Conservation (phyloP, 257 asterid genomes). For the Solanum arcanum region DNA sequence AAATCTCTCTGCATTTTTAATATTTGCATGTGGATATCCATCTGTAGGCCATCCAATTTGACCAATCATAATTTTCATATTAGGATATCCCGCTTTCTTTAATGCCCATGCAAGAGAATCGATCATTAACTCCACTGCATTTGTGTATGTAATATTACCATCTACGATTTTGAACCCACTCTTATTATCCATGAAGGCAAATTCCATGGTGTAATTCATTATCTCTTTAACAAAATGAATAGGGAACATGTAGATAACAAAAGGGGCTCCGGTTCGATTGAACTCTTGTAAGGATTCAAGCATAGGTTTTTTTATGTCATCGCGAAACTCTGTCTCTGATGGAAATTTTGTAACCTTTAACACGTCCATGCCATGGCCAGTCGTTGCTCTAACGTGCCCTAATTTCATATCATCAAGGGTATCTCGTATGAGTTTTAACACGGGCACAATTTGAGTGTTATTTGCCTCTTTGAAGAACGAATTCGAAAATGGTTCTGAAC, state of each 20-base stretch:
- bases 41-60: slow-evolving; percentile 67
- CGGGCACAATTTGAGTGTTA: neutral
- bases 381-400: neutral
- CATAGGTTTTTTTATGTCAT: slow-evolving; percentile 21
- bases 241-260: slow-evolving; percentile 11
- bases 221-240: slow-evolving; percentile 6
- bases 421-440: neutral
- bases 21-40: slow-evolving; percentile 15
- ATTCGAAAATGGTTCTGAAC: neutral
- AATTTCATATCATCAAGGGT: neutral
- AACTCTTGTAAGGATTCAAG: neutral
- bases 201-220: slow-evolving; percentile 9
- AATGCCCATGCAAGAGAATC: slow-evolving; percentile 29
- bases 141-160: slow-evolving; percentile 15
- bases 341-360: slow-evolving; percentile 1
- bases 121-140: slow-evolving; percentile 27
- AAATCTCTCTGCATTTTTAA: slow-evolving; percentile 20
- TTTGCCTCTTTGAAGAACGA: neutral
- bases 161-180: slow-evolving; percentile 8
- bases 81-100: slow-evolving; percentile 15
- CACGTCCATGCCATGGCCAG: slow-evolving; percentile 12
- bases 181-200: slow-evolving; percentile 24
- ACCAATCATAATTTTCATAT: slow-evolving; percentile 17
- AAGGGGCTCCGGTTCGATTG: neutral
- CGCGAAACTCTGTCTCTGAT: slow-evolving; percentile 23